These are phyloP conservation scores for Conoideocrella luteorostrata DNA, from an alignment of 2,329 filamentous ascomycete genomes.

Conservation along the genomic window DNA sequence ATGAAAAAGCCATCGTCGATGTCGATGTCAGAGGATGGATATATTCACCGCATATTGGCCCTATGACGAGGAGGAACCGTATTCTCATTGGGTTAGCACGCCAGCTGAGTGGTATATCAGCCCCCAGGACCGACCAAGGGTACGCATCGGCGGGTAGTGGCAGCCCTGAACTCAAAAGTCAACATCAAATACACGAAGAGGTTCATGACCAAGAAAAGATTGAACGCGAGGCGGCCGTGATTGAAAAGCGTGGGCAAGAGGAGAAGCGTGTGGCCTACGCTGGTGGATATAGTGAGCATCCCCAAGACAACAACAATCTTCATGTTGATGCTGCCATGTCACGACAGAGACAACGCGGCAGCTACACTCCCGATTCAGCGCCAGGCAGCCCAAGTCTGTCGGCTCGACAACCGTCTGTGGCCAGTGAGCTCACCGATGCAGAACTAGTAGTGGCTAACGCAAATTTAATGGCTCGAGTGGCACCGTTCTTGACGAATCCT, in stretches of 20 bases:
- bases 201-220: slow-evolving; percentile 58
- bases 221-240: slow-evolving; percentile 66
- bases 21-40: slow-evolving; percentile 96
- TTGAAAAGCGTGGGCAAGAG: slow-evolving; percentile 63
- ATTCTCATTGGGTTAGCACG: slow-evolving; percentile 80
- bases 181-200: slow-evolving; percentile 35
- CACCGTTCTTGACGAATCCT: slow-evolving; percentile 84
- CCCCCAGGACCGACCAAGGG: slow-evolving; percentile 43
- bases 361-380: slow-evolving; percentile 30
- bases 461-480: slow-evolving; percentile 79
- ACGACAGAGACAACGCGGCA: slow-evolving; percentile 23
- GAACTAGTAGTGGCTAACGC: slow-evolving; percentile 76
- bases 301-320: slow-evolving; percentile 37
- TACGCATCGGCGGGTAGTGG: slow-evolving; percentile 9
- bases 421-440: slow-evolving; percentile 61
- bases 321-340: slow-evolving; percentile 26
- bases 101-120: slow-evolving; percentile 79
- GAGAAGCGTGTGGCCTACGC: slow-evolving; percentile 65
- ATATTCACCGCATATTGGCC: slow-evolving; percentile 77
- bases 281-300: slow-evolving; percentile 67
- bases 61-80: slow-evolving; percentile 80
- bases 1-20: slow-evolving; percentile 81
- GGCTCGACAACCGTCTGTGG: slow-evolving; percentile 28
- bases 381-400: slow-evolving; percentile 38
- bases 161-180: slow-evolving; percentile 13